Evolutionary conservation across 1,284 basidiomycete species (phyloP), one percentile per base, ranked within the genome.

Genomic region (Ganoderma resinaceum): DNA sequence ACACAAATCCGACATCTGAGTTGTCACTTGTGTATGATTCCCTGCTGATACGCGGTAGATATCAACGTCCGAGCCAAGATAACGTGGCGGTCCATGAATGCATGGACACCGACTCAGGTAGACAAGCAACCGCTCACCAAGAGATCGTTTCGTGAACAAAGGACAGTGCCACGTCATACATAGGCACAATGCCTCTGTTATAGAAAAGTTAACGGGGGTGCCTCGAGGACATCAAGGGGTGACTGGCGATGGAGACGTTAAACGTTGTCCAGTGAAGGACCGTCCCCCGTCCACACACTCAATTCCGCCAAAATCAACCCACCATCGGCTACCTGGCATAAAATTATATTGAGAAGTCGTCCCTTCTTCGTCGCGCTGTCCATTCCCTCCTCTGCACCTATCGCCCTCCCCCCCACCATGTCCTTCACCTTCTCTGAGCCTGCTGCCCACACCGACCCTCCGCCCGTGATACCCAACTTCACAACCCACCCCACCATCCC

Each of bases 391-490:
- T 18, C 2, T 33, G 38, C 46, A 18, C 29, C 33, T 42, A 18
- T 35, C 37, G 7, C n/a, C 20, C 11, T 63, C 3, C 26, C 29
- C 18, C 29, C 53, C 38, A 8, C 35, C 33, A 37, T 58, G 33
- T 8, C 7, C 37, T 42, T 49, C 3, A 14, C n/a, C 2, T 18
- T 43, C 49, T 37, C 49, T 18, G 14, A 2, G 35, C n/a, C 40
- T 26, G 4, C 31, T 42, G 46, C 8, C 11, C 61, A 59, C 53
- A 8, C 3, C n/a, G 11, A 9, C 40, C 42, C 62, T n/a, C 65
- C 57, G 9, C 18, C 62, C 61, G 33, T 66, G 53, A 66, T 66
- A 35, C 65, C 65, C 49, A 35, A 46, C n/a, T n/a, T n/a, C 43
- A 23, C 43, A 52, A 33, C 59, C 20, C 11, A 33, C 8, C 14